phyloP scores from a whole-genome alignment of 2,329 filamentous ascomycete genomes.

The Cordyceps pruinosa region DNA sequence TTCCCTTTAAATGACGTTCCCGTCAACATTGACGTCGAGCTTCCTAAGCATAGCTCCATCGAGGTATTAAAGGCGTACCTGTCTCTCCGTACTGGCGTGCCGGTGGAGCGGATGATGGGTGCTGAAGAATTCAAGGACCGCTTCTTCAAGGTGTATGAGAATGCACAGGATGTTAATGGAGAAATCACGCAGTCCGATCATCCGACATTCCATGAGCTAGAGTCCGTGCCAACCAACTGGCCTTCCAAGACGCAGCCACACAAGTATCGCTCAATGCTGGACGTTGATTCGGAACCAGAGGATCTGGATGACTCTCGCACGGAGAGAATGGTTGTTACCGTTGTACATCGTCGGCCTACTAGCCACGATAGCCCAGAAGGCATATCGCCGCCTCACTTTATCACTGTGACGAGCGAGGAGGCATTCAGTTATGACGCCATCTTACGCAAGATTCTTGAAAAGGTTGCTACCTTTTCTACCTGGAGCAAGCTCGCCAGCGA shows the following conservation, averaged over 20 bases:
- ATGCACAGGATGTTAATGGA: constrained; percentile 60
- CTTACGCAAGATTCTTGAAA: constrained; percentile 70
- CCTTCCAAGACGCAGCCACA: constrained; percentile 44
- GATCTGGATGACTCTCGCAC: constrained; percentile 56
- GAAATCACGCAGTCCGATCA: constrained; percentile 61
- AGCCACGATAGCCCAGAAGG: constrained; percentile 27
- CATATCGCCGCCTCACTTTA: constrained; percentile 55
- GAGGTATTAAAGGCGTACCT: constrained; percentile 63
- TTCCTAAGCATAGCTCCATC: constrained; percentile 69
- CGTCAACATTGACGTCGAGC: constrained; percentile 67
- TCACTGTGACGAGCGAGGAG: constrained; percentile 69
- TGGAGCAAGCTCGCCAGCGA: constrained; percentile 51
- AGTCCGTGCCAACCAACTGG: constrained; percentile 71
- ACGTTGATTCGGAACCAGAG: constrained; percentile 37
- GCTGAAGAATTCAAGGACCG: constrained; percentile 76
- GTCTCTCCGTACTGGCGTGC: constrained; percentile 60
- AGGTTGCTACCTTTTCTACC: constrained; percentile 70
- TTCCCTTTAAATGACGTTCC: constrained; percentile 68
- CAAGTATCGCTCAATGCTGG: constrained; percentile 45
- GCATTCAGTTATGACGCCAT: constrained; percentile 60
- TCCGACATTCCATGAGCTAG: constrained; percentile 68
- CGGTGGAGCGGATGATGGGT: constrained; percentile 61
- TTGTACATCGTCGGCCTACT: constrained; percentile 52
- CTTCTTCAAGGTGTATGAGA: constrained; percentile 82
- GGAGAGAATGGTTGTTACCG: constrained; percentile 62